Evolutionary conservation across 1,139 yeast genomes (phyloP).

Genomic region (Scheffersomyces lignicola): DNA sequence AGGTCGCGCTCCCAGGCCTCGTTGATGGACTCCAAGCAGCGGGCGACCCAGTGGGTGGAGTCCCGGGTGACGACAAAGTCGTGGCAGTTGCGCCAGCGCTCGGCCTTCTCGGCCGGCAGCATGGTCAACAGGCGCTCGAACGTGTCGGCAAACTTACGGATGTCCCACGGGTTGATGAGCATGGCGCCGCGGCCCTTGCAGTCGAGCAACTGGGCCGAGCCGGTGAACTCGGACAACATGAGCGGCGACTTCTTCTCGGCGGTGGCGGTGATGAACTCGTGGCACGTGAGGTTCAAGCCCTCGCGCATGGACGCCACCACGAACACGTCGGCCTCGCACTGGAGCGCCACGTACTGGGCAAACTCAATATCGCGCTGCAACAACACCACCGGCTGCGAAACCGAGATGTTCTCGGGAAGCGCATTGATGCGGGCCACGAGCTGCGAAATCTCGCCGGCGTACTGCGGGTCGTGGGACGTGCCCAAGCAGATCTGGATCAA

Average conservation of each 20-base stretch:
- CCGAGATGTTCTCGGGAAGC: slow-evolving; percentile 66
- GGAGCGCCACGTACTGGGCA: slow-evolving; percentile 83
- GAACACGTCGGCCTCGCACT: slow-evolving; percentile 83
- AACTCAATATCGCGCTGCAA: slow-evolving; percentile 87
- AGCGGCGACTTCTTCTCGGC: slow-evolving; percentile 75
- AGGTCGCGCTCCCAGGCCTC: slow-evolving; percentile 64
- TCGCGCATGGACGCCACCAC: slow-evolving; percentile 91
- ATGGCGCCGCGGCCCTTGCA: slow-evolving; percentile 62
- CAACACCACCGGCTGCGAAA: slow-evolving; percentile 82
- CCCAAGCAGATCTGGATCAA: slow-evolving; percentile 80
- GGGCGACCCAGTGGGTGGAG: slow-evolving; percentile 71
- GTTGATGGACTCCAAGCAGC: slow-evolving; percentile 56
- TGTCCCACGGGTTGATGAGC: slow-evolving; percentile 90
- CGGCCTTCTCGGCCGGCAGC: slow-evolving; percentile 54
- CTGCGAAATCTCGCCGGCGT: slow-evolving; percentile 71
- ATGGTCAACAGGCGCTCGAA: slow-evolving; percentile 66
- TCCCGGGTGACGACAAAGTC: slow-evolving; percentile 64
- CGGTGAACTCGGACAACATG: slow-evolving; percentile 89
- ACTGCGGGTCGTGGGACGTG: slow-evolving; percentile 51
- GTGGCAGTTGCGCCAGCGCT: slow-evolving; percentile 64
- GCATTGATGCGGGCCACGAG: slow-evolving; percentile 87
- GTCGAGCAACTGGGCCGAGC: slow-evolving; percentile 75
- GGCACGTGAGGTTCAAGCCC: slow-evolving; percentile 95
- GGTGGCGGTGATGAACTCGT: slow-evolving; percentile 85
- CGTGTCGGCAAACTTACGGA: slow-evolving; percentile 59